These are phyloP conservation scores for Clonostachys rosea DNA, from an alignment of 2,329 filamentous ascomycete genomes.

Conservation along the genomic window DNA sequence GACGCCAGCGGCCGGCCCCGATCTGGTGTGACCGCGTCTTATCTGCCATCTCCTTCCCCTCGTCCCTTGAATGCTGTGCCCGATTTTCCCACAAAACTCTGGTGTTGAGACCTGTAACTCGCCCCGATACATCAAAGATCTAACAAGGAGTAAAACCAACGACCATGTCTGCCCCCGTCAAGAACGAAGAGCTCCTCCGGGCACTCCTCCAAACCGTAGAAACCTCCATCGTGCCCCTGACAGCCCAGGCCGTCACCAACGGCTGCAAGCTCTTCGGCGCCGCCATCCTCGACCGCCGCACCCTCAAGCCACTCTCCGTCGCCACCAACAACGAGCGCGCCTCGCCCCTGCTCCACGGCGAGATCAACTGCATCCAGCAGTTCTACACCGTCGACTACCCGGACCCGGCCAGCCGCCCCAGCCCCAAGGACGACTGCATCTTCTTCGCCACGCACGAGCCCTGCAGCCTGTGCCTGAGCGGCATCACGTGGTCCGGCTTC, in stretches of 20 bases:
- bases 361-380: constrained; percentile 56
- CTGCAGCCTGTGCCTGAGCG: constrained; percentile 52
- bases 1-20: constrained; percentile 1
- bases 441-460: constrained; percentile 57
- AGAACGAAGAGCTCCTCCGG: constrained; percentile 19
- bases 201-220: constrained; percentile 37
- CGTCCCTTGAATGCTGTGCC: no score
- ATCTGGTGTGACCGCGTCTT: neutral
- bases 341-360: constrained; percentile 53
- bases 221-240: constrained; percentile 44
- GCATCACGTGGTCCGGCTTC: constrained; percentile 55
- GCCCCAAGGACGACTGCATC: constrained; percentile 39
- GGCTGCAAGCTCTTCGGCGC: constrained; percentile 55
- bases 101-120: no score
- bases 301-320: constrained; percentile 37
- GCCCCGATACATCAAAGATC: no score
- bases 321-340: constrained; percentile 51
- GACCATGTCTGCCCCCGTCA: constrained; percentile 7
- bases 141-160: constrained; percentile 4
- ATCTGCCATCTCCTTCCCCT: no score
- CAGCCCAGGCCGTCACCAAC: constrained; percentile 38
- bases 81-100: no score
- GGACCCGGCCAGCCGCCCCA: constrained; percentile 26
- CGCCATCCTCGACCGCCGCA: constrained; percentile 39
- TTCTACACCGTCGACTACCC: constrained; percentile 40